Base-by-base conservation (phyloP, 2,329 filamentous ascomycete genomes). In the Acrocalymma vagum region DNA sequence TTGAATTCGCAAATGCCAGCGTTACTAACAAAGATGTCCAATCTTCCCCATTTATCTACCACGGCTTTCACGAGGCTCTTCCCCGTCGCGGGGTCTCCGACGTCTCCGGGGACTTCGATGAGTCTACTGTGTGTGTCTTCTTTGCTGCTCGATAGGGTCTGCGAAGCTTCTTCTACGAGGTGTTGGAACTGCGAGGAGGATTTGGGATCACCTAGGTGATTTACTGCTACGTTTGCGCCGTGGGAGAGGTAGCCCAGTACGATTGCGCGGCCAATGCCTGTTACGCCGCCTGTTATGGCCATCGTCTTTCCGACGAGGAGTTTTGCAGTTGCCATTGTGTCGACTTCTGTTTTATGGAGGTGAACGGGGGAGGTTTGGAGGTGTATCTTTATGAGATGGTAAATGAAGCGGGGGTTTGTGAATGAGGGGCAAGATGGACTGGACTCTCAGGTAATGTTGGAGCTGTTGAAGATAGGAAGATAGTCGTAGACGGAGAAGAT, bases 1-100 rank as follows among this genome's bases (percentile, higher is more conserved):
- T 87, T 86, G 71, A 96, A 96, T 51, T 88, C 81, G 76, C 90
- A 96, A 44, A 96, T 81, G 6, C 91, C 91, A 4, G 91, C 91
- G 73, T 96, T 96, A 67, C 85, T 89, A 18, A 96, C 87, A 69
- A 93, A 93, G 6, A 95, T 76, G 70, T 80, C 74, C 25, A 79
- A 42, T 24, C 73, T 64, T 10, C 78, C 76, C 64, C 83, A 87
- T 42, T 73, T 71, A 42, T 79, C 67, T 1, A 92, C 85, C 0
- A 87, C 85, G 51, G 79, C 77, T 9, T 75, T 72, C 5, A 96
- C 85, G 16, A 96, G 79, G 18, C 79, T 73, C 28, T 78, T 73
- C 7, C 88, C 88, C 0, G 90, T 92, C 45, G 84, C 80, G 0
- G 87, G 85, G 51, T 88, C 79, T 1, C 86, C 83, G 18, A 96